Conservation (phyloP, 495 filamentous ascomycete species). For the Echria macrotheca region DNA sequence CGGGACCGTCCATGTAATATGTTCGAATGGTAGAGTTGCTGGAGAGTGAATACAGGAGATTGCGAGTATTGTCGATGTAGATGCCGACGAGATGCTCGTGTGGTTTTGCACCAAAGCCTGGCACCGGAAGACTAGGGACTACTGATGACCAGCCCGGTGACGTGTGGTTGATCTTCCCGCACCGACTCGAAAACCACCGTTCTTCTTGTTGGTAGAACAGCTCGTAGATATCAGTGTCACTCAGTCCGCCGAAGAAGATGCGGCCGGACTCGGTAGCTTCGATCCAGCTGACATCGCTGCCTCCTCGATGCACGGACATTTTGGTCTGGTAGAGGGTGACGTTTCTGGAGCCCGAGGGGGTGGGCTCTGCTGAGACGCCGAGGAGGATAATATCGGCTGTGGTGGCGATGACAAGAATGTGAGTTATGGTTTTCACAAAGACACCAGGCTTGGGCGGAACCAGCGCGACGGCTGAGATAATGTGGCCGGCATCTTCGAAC, state of each 20-base stretch:
- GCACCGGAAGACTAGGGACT: constrained; percentile 53
- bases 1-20: constrained; percentile 64
- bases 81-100: constrained; percentile 67
- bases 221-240: constrained; percentile 83
- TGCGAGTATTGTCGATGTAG: constrained; percentile 80
- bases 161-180: constrained; percentile 79
- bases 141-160: constrained; percentile 68
- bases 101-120: constrained; percentile 23
- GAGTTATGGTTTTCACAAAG: constrained; percentile 76
- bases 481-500: constrained; percentile 81
- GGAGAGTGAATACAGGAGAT: constrained; percentile 85
- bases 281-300: constrained; percentile 64
- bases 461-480: constrained; percentile 78
- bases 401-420: constrained; percentile 85
- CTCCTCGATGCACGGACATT: constrained; percentile 68
- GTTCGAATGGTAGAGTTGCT: constrained; percentile 76
- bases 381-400: constrained; percentile 75
- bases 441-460: constrained; percentile 73
- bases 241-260: constrained; percentile 83
- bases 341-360: constrained; percentile 56
- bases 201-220: constrained; percentile 94
- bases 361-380: constrained; percentile 60
- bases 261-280: constrained; percentile 75
- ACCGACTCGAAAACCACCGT: constrained; percentile 84
- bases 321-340: constrained; percentile 77